These are phyloP conservation scores for Hygrophorus russula DNA, from an alignment of 768 basidiomycete species.

Conservation along the genomic window DNA sequence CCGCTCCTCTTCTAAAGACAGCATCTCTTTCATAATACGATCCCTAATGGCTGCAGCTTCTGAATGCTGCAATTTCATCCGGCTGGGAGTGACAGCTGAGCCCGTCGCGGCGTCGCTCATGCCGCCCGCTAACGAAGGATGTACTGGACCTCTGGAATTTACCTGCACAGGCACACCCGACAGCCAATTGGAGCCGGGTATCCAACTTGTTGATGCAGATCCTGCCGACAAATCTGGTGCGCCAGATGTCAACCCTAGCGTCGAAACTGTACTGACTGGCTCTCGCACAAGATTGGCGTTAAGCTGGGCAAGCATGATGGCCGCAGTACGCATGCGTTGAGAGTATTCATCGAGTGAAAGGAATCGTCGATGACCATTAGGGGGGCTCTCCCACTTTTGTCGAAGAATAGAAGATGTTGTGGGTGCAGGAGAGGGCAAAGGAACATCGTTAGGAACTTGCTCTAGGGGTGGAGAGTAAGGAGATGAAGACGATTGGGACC, in stretches of 20 bases:
- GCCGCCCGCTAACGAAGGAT: slow-evolving; percentile 2
- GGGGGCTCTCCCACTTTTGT: slow-evolving; percentile 1
- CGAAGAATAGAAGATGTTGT: slow-evolving; percentile 2
- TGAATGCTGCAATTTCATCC: slow-evolving; percentile 66
- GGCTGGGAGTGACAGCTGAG: slow-evolving; percentile 20
- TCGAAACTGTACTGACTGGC: slow-evolving; percentile 19
- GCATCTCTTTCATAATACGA: slow-evolving; percentile 98
- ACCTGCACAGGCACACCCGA: slow-evolving; percentile 13
- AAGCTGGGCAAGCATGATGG: slow-evolving; percentile 95
- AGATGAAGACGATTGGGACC: slow-evolving; percentile 54
- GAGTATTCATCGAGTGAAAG: slow-evolving; percentile 95
- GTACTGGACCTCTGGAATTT: slow-evolving; percentile 6
- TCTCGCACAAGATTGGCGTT: slow-evolving; percentile 70
- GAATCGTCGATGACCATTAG: slow-evolving; percentile 11
- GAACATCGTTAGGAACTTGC: slow-evolving; percentile 7
- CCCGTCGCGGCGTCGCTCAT: neutral
- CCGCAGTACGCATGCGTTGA: slow-evolving; percentile 95
- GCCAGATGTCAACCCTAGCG: slow-evolving; percentile 4
- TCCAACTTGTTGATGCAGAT: slow-evolving; percentile 32
- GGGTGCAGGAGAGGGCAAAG: neutral
- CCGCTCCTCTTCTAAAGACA: slow-evolving; percentile 90
- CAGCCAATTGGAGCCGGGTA: slow-evolving; percentile 48
- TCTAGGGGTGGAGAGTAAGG: slow-evolving; percentile 22
- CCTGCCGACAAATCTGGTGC: slow-evolving; percentile 10
- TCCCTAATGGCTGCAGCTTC: slow-evolving; percentile 89